Evolutionary conservation across 805 yeast species (phyloP).

Genomic region (Gaillardinia entomophila): DNA sequence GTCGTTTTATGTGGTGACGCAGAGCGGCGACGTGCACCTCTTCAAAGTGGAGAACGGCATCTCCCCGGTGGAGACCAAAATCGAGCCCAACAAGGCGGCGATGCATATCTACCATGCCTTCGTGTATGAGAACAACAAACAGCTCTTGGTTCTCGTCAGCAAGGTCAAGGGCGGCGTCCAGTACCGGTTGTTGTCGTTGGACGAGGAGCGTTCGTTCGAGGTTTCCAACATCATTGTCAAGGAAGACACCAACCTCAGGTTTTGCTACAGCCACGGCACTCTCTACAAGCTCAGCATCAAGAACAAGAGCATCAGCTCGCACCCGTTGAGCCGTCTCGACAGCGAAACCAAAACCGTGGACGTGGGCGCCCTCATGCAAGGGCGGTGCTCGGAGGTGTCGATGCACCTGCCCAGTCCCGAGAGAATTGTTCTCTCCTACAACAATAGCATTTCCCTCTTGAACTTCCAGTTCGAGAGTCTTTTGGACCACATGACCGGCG

Average conservation of each 20-base stretch:
- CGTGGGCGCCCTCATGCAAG: slow-evolving; percentile 11
- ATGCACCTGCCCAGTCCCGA: slow-evolving; percentile 38
- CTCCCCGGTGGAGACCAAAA: not conserved
- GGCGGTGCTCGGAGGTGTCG: slow-evolving; percentile 14
- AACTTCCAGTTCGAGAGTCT: slow-evolving; percentile 41
- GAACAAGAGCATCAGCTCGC: slow-evolving; percentile 11
- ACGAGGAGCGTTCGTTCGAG: slow-evolving; percentile 16
- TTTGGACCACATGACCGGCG: slow-evolving; percentile 20
- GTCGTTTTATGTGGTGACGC: not conserved
- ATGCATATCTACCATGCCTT: not conserved
- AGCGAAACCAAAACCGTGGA: slow-evolving; percentile 11
- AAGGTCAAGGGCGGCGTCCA: not conserved
- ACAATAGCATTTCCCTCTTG: slow-evolving; percentile 35
- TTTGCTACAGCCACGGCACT: slow-evolving; percentile 19
- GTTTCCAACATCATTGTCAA: slow-evolving; percentile 8
- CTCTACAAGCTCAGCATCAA: slow-evolving; percentile 17
- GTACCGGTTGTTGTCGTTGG: slow-evolving; percentile 21
- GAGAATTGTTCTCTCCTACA: slow-evolving; percentile 39
- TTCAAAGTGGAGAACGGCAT: not conserved
- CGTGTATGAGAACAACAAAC: not conserved
- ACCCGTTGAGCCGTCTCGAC: slow-evolving; percentile 18
- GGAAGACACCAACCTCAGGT: slow-evolving; percentile 4
- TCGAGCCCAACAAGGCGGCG: not conserved
- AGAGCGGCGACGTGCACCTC: not conserved
- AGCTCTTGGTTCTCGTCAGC: not conserved